Evolutionary conservation across 345 rosid species (phyloP), one percentile per base, ranked within the genome.

Genomic region (Euphorbia tirucalli): DNA sequence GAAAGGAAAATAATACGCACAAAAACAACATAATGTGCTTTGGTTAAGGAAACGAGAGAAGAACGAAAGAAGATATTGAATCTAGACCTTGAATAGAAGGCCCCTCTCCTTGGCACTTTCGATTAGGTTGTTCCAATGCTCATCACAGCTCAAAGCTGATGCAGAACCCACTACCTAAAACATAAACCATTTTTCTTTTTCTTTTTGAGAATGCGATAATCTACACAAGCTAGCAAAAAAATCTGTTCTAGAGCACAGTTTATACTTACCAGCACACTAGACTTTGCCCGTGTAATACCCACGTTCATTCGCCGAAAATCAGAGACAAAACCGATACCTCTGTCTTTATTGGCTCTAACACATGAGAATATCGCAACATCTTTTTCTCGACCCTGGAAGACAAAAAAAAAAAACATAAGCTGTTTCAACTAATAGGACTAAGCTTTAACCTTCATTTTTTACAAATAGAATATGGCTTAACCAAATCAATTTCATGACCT

Each of bases 281-380:
- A 90, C 82, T 92, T 95, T 5, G 99, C 97, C 52, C 97, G 84
- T 43, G 99, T 90, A 57, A 95, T 95, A 54, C 93, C 99, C 0
- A 95, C 99, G 71, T 95, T 95, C 99, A 95, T 95, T 67, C 97
- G 87, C 71, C 96, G 83, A 74, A 82, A 86, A 77, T 95, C 97
- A 16, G 97, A 79, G 50, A 95, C 86, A 74, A 92, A 95, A 8
- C 99, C 98, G 31, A 95, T 95, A 62, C 86, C 71, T 73, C 88
- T 79, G 62, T 83, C 80, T 64, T 85, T 78, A 14, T 77, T 92
- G 74, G 97, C 91, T 78, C 99, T 92, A 28, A 95, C 99, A 78
- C 97, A 92, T 11, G 99, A 90, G 75, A 95, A 92, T 58, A 95
- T 92, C 18, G 92, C 97, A 28, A 95, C 93, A 73, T 90, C 98